Base-by-base conservation (phyloP, 176 grass and related monocot genomes). In the Miscanthus lutarioriparius region DNA sequence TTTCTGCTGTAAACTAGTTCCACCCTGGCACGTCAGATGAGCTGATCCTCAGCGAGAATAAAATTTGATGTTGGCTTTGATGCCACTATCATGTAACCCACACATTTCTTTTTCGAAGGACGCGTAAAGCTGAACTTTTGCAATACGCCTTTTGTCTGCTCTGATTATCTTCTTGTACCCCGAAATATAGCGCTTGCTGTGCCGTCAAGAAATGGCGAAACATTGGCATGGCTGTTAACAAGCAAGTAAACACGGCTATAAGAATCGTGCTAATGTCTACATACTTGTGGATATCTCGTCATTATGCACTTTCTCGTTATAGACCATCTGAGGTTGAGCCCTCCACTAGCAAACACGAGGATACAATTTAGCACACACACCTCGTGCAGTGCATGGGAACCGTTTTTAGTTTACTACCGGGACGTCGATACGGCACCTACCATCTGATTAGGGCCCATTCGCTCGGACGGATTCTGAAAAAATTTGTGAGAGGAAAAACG, bases 21-120 rank as follows among this genome's bases (percentile, higher is more conserved):
- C 3, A 61, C 41, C 26, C 81, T 74, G 69, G 69, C 68, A 23
- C 62, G 22, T 32, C 40, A 4, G 22, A 53, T 26, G 36, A 51
- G 27, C 15, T 3, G 23, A 63, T 69, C 56, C 66, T 61, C n/a
- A 23, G 53, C 26, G 56, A 28, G 76, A 90, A 90, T 90, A 90
- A 89, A 85, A 54, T 30, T 56, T 26, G 39, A 35, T 76, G 30
- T 64, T 36, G 72, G 62, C 51, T 51, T 14, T 54, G 59, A 16
- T 72, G 53, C 5, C 23, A 33, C 2, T 70, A 64, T 43, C 54
- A 43, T 56, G 54, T 30, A 77, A 26, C 4, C 12, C n/a, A 41
- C 9, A 19, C 30, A 40, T 14, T 20, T 7, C n/a, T 27, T 27
- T 80, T 20, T 64, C 1, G 4, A 73, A 65, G 22, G 36, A 9